Evolutionary conservation across 2,329 filamentous ascomycete genomes (phyloP), one percentile per base, ranked within the genome.

Genomic region (Nigrograna mackinnonii): DNA sequence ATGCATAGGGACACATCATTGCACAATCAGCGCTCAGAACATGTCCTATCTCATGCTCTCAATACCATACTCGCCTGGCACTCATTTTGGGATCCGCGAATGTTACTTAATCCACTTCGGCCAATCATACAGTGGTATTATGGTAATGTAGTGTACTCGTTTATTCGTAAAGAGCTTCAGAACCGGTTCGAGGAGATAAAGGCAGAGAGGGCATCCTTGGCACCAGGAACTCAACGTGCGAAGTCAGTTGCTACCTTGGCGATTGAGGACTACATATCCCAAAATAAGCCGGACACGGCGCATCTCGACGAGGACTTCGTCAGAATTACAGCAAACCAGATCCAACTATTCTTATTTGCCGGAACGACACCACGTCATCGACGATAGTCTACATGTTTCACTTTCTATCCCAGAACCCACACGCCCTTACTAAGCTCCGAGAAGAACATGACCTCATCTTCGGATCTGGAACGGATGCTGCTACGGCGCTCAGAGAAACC

Each of bases 381-480:
- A 52, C 54, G 7, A 50, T 61, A 17, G 53, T 50, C 39, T 66
- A 57, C 33, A 28, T 42, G 12, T 47, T 43, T 34, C 46, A 60
- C 34, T 35, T 49, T 6, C 53, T 64, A 9, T 48, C 53, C 4
- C 6, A 32, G 38, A 6, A 43, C 58, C 37, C 57, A 46, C 1
- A n/a, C 28, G 11, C 39, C 34, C 40, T 61, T 2, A n/a, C 36
- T 5, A 36, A 39, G 12, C 31, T 64, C 4, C 54, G 58, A 17
- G 40, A 37, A 19, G 60, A 64, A 35, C 56, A 64, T 35, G 48
- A 56, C 30, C 18, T 40, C 4, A 46, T 60, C 16, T 49, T 64
- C 34, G 57, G 56, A 4, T 7, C 19, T 4, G 12, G 26, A 1
- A 16, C 21, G 3, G 14, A 34, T 3, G 40, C 50, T 2, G 37